Conservation (phyloP, 116 monocot genomes). For the Cymodocea nodosa region DNA sequence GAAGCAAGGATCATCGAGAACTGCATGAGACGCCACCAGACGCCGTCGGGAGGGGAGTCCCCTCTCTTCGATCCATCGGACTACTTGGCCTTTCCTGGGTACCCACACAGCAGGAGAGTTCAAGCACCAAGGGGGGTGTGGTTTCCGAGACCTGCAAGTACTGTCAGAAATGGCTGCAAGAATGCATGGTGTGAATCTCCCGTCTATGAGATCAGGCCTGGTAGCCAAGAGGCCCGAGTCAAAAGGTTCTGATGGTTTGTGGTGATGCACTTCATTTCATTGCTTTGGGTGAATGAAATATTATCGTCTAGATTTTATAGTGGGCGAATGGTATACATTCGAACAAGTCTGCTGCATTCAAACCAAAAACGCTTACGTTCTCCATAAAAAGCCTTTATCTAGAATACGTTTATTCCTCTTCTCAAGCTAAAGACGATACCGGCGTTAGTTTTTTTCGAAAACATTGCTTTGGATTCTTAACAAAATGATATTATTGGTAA, state of each 20-base stretch:
- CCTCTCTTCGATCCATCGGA: conserved; percentile 51
- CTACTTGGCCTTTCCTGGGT: conserved; percentile 12
- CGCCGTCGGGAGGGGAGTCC: background rate
- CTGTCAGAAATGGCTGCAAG: background rate
- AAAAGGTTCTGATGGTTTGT: background rate
- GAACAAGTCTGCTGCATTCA: too few species aligned
- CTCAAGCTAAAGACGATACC: too few species aligned
- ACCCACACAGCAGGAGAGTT: conserved; percentile 16
- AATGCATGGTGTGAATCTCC: conserved; percentile 25
- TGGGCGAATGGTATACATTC: too few species aligned
- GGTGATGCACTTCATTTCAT: too few species aligned
- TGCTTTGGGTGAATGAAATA: too few species aligned
- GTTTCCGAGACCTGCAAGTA: background rate
- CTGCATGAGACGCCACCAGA: conserved; percentile 16
- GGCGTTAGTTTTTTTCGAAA: too few species aligned
- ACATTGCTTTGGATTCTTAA: too few species aligned
- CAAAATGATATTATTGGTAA: too few species aligned
- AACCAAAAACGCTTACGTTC: too few species aligned
- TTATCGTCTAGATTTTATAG: too few species aligned
- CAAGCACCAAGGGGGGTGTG: background rate
- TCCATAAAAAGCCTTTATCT: too few species aligned
- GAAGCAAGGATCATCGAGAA: conserved; percentile 42
- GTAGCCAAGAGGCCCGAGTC: background rate
- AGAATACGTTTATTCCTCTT: too few species aligned
- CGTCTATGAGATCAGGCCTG: conserved; percentile 16